Percentiles rank a stretch among this genome's conserved stretches.
Evolutionary conservation across 306 rosid genomes (phyloP).

Genomic region (Lupinus albus): DNA sequence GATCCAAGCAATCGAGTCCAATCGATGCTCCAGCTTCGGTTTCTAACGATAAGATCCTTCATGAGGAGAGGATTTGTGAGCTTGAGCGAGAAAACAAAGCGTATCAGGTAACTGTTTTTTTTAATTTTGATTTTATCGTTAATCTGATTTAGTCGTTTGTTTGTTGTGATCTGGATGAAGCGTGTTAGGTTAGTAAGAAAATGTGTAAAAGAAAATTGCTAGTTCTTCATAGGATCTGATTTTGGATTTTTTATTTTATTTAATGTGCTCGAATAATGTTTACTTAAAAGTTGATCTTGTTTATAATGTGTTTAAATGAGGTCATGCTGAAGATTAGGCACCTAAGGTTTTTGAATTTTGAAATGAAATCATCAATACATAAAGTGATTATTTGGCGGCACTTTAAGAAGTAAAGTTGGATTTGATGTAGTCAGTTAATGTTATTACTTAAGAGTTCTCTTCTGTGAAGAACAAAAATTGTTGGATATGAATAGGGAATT

Average conservation of each 20-base stretch:
- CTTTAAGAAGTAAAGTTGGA: too few relatives aligned
- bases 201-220: constrained; percentile 10
- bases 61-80: constrained; percentile 53
- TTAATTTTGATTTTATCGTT: background rate
- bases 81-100: constrained; percentile 65
- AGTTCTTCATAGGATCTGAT: constrained; percentile 13
- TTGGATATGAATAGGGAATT: background rate
- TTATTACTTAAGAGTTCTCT: background rate
- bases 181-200: constrained; percentile 34
- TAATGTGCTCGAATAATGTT: background rate
- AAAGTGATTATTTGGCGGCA: too few relatives aligned
- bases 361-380: too few relatives aligned
- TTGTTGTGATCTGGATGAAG: constrained; percentile 28
- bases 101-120: constrained; percentile 53
- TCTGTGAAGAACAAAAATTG: background rate
- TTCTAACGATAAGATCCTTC: constrained; percentile 42
- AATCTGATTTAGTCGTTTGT: background rate
- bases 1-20: constrained; percentile 65
- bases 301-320: background rate
- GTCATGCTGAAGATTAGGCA: background rate
- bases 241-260: background rate
- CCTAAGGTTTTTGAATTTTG: too few relatives aligned
- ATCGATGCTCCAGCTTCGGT: constrained; percentile 42
- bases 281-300: background rate
- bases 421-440: background rate